Percentiles rank a stretch among this genome's conserved stretches.
Conservation (phyloP, 2,329 filamentous ascomycete species). For the Ophiostoma australiae region DNA sequence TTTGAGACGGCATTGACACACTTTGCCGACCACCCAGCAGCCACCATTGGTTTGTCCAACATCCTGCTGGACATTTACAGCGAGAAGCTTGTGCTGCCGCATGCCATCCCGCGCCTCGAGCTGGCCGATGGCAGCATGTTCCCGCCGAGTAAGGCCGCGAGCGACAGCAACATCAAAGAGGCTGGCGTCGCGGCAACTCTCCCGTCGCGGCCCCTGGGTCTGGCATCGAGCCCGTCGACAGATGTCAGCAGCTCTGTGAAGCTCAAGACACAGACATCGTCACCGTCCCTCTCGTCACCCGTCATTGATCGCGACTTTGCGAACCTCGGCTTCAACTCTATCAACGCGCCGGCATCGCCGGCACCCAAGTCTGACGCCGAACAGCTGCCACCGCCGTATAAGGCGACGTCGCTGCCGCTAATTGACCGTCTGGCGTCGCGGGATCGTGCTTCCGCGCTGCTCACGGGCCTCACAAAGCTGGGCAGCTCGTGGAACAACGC, state of each 20-base stretch:
- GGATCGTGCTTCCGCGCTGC: conserved; percentile 79
- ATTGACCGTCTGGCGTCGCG: conserved; percentile 82
- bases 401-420: conserved; percentile 59
- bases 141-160: conserved; percentile 19
- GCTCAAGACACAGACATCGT: conserved; percentile 13
- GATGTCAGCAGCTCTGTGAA: not conserved
- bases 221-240: conserved; percentile 32
- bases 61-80: conserved; percentile 82
- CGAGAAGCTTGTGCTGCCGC: conserved; percentile 57
- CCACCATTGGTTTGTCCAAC: conserved; percentile 76
- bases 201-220: conserved; percentile 45
- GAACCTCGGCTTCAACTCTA: not conserved
- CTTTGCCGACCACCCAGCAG: conserved; percentile 71
- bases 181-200: conserved; percentile 29
- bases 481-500: conserved; percentile 85
- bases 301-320: not conserved
- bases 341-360: not conserved
- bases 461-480: conserved; percentile 77
- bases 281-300: not conserved
- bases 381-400: conserved; percentile 48
- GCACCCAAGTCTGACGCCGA: conserved; percentile 13
- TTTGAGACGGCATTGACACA: conserved; percentile 81
- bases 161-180: conserved; percentile 22
- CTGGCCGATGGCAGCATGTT: conserved; percentile 34
- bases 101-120: conserved; percentile 46